Evolutionary conservation across 805 yeast genomes (phyloP), one percentile per base, ranked within the genome.

Genomic region (Cyberlindnera euphorbiae): DNA sequence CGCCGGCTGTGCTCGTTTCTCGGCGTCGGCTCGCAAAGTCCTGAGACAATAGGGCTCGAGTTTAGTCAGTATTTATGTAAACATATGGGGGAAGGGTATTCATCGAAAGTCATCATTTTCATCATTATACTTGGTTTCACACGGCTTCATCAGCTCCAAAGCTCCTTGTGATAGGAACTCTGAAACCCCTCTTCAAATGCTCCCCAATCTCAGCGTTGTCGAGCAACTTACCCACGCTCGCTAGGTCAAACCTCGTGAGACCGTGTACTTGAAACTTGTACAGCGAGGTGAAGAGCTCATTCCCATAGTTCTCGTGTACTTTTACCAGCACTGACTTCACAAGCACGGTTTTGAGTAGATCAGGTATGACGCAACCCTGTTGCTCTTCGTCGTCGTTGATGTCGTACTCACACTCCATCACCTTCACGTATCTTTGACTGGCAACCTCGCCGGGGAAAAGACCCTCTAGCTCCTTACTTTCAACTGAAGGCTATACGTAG

Each of bases 221-320:
- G 33, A 47, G 14, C 13, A 50, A 25, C 13, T 35, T 18, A 5
- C 45, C 42, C 9, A 50, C 47, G 7, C 47, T 39, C 4, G 39
- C 33, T 3, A 57, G 30, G 43, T 65, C 71, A 25, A 58, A 53
- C 27, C 53, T 50, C 0, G 67, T 62, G 11, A 70, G 53, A 1
- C 74, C 77, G 39, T 70, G 67, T 9, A 71, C 49, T 5, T 58
- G 49, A 28, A 66, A 63, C 39, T 64, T 68, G 38, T 59, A 55
- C 17, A 64, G 32, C 18, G 69, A 58, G 2, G 64, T 62, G 33
- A 52, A 64, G 13, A 56, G 45, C n/a, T 47, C 41, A 33, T 62
- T 60, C 6, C 69, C 69, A 36, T 63, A 56, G 35, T 63, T 66
- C 9, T 52, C 59, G 17, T 55, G 52, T 4, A 60, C 47, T 15